Evolutionary conservation across 441 rosid genomes (phyloP).

Genomic region (Populus hybrid): DNA sequence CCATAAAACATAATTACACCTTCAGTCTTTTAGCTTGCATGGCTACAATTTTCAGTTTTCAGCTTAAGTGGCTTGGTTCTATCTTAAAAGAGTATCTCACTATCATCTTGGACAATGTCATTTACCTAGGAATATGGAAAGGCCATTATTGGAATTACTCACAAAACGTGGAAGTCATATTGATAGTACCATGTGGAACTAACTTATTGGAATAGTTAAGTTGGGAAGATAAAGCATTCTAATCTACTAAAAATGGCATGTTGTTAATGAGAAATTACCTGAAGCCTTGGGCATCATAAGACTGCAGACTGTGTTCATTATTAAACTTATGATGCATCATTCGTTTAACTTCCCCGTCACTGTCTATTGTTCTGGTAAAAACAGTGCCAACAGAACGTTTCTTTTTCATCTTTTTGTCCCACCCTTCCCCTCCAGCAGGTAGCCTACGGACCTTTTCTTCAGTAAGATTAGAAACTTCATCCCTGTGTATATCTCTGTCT

Average conservation of each 20-base stretch:
- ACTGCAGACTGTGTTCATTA: constrained; percentile 37
- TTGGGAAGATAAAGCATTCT: neutral
- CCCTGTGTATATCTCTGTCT: constrained; percentile 44
- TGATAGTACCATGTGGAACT: neutral
- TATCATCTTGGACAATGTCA: neutral
- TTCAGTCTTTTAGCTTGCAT: neutral
- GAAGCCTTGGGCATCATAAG: constrained; percentile 41
- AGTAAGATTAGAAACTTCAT: constrained; percentile 36
- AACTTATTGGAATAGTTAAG: neutral
- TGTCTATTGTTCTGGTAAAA: constrained; percentile 40
- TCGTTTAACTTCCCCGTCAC: constrained; percentile 48
- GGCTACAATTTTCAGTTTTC: neutral
- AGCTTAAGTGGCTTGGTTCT: neutral
- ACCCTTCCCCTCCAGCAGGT: constrained; percentile 64
- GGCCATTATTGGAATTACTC: neutral
- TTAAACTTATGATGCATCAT: constrained; percentile 38
- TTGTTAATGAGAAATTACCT: constrained; percentile 35
- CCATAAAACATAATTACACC: neutral
- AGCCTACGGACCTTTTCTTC: constrained; percentile 55
- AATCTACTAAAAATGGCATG: neutral
- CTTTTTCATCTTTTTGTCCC: constrained; percentile 64
- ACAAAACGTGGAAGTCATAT: neutral
- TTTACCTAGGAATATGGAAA: neutral
- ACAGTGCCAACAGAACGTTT: constrained; percentile 54
- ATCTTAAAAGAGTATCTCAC: neutral